phyloP scores from a whole-genome alignment of 805 yeast species.

The Cyberlindnera xylosilytica region DNA sequence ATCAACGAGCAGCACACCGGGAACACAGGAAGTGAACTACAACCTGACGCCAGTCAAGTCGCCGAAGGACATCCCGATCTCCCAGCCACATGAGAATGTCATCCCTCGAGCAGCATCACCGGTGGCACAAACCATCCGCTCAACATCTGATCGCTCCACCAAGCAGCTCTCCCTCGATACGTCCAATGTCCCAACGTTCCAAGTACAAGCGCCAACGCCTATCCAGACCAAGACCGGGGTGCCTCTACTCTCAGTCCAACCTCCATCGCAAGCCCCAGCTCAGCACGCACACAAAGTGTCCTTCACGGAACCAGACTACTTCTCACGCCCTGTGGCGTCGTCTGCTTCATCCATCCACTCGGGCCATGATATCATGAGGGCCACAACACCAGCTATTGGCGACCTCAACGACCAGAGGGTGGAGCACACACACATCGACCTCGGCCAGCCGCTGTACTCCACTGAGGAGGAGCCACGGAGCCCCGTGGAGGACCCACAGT shows the following conservation, averaged over 20 bases:
- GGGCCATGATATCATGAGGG: constrained; percentile 2
- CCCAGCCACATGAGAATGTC: constrained; percentile 8
- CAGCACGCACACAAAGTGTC: background rate
- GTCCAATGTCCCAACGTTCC: constrained; percentile 3
- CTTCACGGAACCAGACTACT: background rate
- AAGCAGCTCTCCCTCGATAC: constrained; percentile 4
- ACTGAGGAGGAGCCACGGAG: constrained; percentile 3
- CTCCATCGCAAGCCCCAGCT: background rate
- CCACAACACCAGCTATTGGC: constrained; percentile 25
- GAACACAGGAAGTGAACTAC: no score
- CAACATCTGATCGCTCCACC: background rate
- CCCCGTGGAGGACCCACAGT: background rate
- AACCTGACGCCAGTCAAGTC: background rate
- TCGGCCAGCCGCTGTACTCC: constrained; percentile 12
- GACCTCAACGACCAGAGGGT: constrained; percentile 4
- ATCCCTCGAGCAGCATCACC: constrained; percentile 15
- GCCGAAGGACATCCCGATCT: constrained; percentile 10
- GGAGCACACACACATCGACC: constrained; percentile 10
- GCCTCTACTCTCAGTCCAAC: no score
- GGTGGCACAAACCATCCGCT: background rate
- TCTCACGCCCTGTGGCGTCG: background rate
- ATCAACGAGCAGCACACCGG: background rate
- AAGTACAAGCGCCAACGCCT: constrained; percentile 15
- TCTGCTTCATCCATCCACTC: constrained; percentile 3
- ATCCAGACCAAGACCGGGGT: constrained; percentile 1